These are phyloP conservation scores for Crithidia acanthocephali DNA, from an alignment of 208 protist species.

Conservation along the genomic window DNA sequence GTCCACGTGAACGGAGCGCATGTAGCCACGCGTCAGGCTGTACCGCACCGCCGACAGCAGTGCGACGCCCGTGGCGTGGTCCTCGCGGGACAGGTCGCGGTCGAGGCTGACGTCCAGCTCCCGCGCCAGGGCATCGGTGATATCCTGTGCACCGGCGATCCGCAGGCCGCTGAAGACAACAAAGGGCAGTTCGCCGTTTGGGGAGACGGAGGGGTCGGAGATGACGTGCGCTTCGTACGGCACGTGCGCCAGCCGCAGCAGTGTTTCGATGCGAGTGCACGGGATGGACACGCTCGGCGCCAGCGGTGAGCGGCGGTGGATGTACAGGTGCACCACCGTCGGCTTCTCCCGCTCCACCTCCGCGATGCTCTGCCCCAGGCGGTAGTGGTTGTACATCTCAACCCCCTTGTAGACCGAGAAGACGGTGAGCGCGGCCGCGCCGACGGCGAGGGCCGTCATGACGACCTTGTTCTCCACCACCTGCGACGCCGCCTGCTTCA, in stretches of 20 bases:
- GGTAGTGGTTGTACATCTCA: conserved; percentile 47
- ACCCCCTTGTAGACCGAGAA: conserved; percentile 52
- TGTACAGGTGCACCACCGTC: conserved; percentile 54
- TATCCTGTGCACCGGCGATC: conserved; percentile 26
- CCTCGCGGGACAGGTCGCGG: conserved; percentile 26
- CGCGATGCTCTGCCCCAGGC: conserved; percentile 29
- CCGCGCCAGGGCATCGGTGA: conserved; percentile 40
- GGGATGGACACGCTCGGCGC: conserved; percentile 44
- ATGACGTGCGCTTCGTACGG: conserved; percentile 52
- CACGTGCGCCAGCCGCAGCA: conserved; percentile 50
- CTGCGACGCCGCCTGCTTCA: conserved; percentile 15
- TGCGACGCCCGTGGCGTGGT: conserved; percentile 44
- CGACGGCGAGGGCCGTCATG: conserved; percentile 31
- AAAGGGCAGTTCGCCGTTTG: conserved; percentile 44
- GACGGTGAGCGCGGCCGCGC: conserved; percentile 47
- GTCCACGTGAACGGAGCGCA: conserved; percentile 42
- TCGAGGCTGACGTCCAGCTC: conserved; percentile 44
- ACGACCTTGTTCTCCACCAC: conserved; percentile 28
- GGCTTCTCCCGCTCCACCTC: conserved; percentile 33
- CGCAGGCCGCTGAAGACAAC: conserved; percentile 37
- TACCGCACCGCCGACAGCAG: conserved; percentile 38
- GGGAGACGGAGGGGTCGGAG: conserved; percentile 37
- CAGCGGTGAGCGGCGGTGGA: conserved; percentile 38
- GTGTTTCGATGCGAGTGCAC: conserved; percentile 59
- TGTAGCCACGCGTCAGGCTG: conserved; percentile 39